Conservation (phyloP, 495 filamentous ascomycete species). For the Xylaria nigripes region DNA sequence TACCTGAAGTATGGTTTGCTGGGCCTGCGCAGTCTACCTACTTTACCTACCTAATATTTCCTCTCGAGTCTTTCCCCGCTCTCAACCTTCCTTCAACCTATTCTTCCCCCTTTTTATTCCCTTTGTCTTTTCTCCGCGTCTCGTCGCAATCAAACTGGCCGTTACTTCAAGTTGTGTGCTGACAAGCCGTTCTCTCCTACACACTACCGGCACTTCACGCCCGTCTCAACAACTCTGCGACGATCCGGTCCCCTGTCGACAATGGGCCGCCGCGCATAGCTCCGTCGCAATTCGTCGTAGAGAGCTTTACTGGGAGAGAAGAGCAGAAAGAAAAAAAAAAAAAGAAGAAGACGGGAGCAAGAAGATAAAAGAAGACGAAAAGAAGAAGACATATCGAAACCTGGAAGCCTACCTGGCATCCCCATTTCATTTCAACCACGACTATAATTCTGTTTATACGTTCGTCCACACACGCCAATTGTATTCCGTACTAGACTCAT, state of each 20-base stretch:
- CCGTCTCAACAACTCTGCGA: slow-evolving; percentile 6
- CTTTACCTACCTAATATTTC: slow-evolving; percentile 14
- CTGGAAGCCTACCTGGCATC: not conserved
- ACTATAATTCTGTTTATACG: not conserved
- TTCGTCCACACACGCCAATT: slow-evolving; percentile 5
- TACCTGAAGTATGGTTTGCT: not conserved
- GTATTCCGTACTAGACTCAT: slow-evolving; percentile 9
- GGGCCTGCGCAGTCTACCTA: slow-evolving; percentile 14
- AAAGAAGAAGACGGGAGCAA: not conserved
- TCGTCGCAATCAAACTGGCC: slow-evolving; percentile 9
- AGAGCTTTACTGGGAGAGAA: slow-evolving; percentile 7
- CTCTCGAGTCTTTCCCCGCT: slow-evolving; percentile 21
- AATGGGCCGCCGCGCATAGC: slow-evolving; percentile 27
- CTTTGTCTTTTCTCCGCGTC: slow-evolving; percentile 10
- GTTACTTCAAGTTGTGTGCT: slow-evolving; percentile 6
- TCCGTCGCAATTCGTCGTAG: slow-evolving; percentile 21
- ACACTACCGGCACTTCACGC: slow-evolving; percentile 4
- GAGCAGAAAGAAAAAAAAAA: slow-evolving; percentile 7
- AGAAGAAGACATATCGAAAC: slow-evolving; percentile 3
- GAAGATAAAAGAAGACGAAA: not conserved
- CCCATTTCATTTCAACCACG: not conserved
- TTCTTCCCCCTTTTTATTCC: slow-evolving; percentile 15
- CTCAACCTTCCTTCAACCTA: slow-evolving; percentile 14
- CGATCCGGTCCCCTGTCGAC: slow-evolving; percentile 16
- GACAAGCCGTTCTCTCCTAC: slow-evolving; percentile 1